These are phyloP conservation scores for Solanum medicagineum DNA, from an alignment of 257 asterid genomes.

Conservation along the genomic window DNA sequence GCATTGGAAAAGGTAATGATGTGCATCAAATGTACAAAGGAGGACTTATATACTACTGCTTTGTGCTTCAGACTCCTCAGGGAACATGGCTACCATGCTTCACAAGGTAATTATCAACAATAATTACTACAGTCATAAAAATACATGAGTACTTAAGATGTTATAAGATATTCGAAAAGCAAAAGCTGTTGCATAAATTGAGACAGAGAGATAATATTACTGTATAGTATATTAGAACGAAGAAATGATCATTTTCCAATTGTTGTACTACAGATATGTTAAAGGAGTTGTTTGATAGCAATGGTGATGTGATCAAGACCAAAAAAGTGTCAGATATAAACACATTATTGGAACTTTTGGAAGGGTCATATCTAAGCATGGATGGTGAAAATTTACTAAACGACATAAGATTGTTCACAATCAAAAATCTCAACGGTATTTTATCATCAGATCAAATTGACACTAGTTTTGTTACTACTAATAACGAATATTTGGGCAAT, in stretches of 20 bases:
- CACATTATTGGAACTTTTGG: conserved; percentile 17
- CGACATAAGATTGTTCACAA: conserved; percentile 3
- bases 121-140: too few relatives aligned
- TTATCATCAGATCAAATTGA: neutral
- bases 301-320: too few relatives aligned
- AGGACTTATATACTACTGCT: neutral
- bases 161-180: too few relatives aligned
- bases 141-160: too few relatives aligned
- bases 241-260: too few relatives aligned
- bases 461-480: neutral
- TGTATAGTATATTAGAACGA: too few relatives aligned
- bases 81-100: conserved; percentile 30
- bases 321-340: neutral
- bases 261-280: conserved; percentile 18
- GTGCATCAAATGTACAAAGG: too few relatives aligned
- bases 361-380: conserved; percentile 32
- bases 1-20: neutral
- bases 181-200: too few relatives aligned
- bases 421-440: neutral
- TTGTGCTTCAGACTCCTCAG: conserved; percentile 34
- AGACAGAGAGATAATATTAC: too few relatives aligned
- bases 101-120: conserved; percentile 20
- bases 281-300: conserved; percentile 1
- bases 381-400: conserved; percentile 23
- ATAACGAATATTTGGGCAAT: neutral